phyloP scores from a whole-genome alignment of 306 rosid genomes.

The Acacia melanoxylon region DNA sequence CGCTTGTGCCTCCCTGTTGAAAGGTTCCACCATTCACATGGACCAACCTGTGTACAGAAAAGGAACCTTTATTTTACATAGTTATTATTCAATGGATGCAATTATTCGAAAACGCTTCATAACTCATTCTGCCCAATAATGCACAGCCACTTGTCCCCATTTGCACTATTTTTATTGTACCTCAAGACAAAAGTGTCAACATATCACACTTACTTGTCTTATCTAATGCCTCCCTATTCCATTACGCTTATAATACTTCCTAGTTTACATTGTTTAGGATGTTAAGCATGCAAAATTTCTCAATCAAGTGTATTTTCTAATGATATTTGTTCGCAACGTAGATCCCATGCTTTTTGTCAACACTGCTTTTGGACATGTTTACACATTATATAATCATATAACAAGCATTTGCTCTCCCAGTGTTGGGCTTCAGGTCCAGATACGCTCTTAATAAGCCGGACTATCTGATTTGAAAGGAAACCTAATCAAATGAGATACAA shows the following conservation, averaged over 20 bases:
- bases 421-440: no score
- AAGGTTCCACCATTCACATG: conserved; percentile 71
- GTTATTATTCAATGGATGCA: conserved; percentile 46
- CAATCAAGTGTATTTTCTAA: conserved; percentile 30
- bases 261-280: conserved; percentile 8
- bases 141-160: conserved; percentile 40
- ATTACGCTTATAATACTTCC: neutral
- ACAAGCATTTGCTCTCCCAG: neutral
- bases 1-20: conserved; percentile 42
- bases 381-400: conserved; percentile 3
- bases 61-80: conserved; percentile 28
- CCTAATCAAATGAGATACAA: no score
- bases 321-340: conserved; percentile 20
- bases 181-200: conserved; percentile 44
- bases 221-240: conserved; percentile 15
- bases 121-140: conserved; percentile 47
- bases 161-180: conserved; percentile 31
- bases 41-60: conserved; percentile 64
- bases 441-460: accelerated
- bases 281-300: conserved; percentile 28
- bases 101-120: conserved; percentile 36
- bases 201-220: conserved; percentile 23
- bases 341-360: conserved; percentile 16
- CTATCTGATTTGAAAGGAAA: no score
- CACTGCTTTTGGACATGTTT: neutral